Percentiles rank a stretch among this genome's conserved stretches.
Evolutionary conservation across 2,329 filamentous ascomycete genomes (phyloP).

Genomic region (Cladosporium cucumerinum): DNA sequence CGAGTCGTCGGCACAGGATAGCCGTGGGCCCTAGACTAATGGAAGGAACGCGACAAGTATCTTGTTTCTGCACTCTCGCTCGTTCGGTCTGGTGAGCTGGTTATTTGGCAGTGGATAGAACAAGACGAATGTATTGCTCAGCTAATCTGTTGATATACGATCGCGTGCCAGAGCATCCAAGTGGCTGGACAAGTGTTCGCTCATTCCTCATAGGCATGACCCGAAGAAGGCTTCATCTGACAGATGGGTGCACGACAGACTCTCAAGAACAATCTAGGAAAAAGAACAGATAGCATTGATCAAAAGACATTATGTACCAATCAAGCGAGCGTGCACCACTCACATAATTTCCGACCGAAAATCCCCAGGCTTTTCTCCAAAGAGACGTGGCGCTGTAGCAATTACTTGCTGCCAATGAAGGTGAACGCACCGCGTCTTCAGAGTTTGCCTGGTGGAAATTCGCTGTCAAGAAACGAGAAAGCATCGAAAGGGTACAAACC

Average conservation of each 20-base stretch:
- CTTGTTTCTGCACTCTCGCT: not conserved
- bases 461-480: not conserved
- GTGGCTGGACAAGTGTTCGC: too few species aligned
- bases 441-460: not conserved
- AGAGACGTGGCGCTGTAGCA: not conserved
- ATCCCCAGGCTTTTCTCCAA: not conserved
- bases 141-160: too few species aligned
- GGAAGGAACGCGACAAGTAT: not conserved
- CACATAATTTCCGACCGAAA: not conserved
- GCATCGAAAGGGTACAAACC: not conserved
- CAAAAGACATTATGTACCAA: conserved; percentile 32
- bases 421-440: not conserved
- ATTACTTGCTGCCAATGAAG: not conserved
- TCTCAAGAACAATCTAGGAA: too few species aligned
- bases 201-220: too few species aligned
- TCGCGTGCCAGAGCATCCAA: too few species aligned
- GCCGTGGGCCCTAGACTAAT: not conserved
- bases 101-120: not conserved
- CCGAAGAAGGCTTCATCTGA: too few species aligned
- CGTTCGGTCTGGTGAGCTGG: not conserved
- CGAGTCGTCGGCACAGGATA: not conserved
- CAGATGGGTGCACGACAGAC: too few species aligned
- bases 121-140: too few species aligned
- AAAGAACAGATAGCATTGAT: conserved; percentile 22
- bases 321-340: conserved; percentile 12